A percentile compares a stretch with the other conserved stretches of the same genome.
phyloP scores from a whole-genome alignment of 2,329 filamentous ascomycete species.

The Cladophialophora immunda region DNA sequence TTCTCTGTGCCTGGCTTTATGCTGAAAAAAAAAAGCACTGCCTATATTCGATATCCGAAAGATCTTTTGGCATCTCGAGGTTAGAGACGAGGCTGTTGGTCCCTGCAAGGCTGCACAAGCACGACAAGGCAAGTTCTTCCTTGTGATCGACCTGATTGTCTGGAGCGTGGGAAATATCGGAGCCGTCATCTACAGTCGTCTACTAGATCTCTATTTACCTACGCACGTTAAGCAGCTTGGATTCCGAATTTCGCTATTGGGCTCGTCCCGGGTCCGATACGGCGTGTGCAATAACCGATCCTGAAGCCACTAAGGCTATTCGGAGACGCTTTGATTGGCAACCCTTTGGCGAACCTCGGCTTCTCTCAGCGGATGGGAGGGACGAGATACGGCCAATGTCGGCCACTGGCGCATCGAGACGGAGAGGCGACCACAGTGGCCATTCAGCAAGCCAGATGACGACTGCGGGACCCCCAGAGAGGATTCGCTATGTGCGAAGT shows the following conservation, averaged over 20 bases:
- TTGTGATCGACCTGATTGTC: background rate
- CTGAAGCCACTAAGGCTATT: background rate
- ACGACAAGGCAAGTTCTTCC: background rate
- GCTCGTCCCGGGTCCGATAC: background rate
- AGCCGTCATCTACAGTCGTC: background rate
- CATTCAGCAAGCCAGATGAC: too few relatives aligned
- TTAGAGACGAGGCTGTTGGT: background rate
- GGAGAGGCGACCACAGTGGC: background rate
- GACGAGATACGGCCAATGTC: conserved; percentile 6
- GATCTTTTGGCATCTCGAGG: background rate
- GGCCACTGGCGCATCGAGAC: conserved; percentile 12
- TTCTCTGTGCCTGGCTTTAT: background rate
- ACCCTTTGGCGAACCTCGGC: conserved; percentile 10
- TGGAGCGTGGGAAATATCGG: background rate
- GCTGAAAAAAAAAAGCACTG: background rate
- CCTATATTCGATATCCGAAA: background rate
- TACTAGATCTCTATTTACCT: background rate
- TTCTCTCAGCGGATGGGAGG: background rate
- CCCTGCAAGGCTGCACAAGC: background rate
- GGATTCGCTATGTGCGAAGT: too few relatives aligned
- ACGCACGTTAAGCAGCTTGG: background rate
- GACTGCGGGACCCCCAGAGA: background rate
- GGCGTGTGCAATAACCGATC: background rate
- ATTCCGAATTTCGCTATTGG: background rate
- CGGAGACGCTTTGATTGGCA: background rate